Base-by-base conservation (phyloP, 495 filamentous ascomycete genomes). In the Hypomontagnella monticulosa region DNA sequence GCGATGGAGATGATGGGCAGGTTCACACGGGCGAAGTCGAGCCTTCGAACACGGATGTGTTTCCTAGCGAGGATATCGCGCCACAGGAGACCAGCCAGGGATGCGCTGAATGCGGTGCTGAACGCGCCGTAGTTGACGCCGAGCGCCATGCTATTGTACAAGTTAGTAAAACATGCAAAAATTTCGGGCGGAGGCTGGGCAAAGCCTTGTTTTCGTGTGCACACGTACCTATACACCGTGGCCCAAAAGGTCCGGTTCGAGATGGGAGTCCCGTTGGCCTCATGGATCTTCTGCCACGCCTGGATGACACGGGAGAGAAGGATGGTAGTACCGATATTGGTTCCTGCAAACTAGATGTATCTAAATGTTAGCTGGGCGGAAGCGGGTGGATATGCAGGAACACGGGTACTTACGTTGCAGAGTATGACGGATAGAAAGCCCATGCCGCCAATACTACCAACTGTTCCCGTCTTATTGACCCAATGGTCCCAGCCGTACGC, bases 121-220 rank as follows among this genome's bases (percentile, higher is more conserved):
- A 89, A 90, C 11, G 87, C 88, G 41, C 88, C 88, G 58, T 82
- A 89, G 73, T 90, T 90, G 66, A 89, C 85, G 15, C 87, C 86
- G 4, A 90, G 69, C 0, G 87, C 87, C 85, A 89, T 88, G 73
- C 79, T 82, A 71, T 60, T 30, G 9, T 9, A 14, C 18, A 23
- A 34, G 48, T 63, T 51, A 60, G 54, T 15, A 14, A 9, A 1
- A 9, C 12, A 14, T 38, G 10, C 23, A 34, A 15, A 56, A 7
- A 8, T 3, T 43, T 43, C 5, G 3, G 15, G 12, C 6, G 15
- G 8, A 43, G 9, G 36, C 36, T 14, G 2, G 2, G 8, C 9
- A 3, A 8, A 14, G 15, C 15, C 6, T 43, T 14, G 15, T 1
- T 12, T 18, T 8, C 11, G 2, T 18, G 14, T 20, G 5, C 5